Percentiles rank a stretch among this genome's conserved stretches.
phyloP scores from a whole-genome alignment of 805 yeast genomes.

The Starmerella apicola region DNA sequence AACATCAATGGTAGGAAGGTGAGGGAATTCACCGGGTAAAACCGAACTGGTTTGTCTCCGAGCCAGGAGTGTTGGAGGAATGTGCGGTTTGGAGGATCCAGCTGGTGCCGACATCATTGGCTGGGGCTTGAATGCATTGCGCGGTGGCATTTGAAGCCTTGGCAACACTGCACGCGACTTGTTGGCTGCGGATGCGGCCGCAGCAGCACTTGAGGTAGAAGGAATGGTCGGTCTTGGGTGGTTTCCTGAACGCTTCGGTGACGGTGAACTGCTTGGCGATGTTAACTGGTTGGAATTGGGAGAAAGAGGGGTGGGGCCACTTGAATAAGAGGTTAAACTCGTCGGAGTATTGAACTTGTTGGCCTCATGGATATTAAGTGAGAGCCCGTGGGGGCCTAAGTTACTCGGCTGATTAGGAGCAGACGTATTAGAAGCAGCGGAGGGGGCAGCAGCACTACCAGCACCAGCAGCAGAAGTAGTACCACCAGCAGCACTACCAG shows the following conservation, averaged over 20 bases:
- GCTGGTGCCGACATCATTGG: constrained; percentile 12
- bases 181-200: neutral
- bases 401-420: neutral
- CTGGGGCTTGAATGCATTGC: constrained; percentile 1
- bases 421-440: too few species aligned
- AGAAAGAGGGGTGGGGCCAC: neutral
- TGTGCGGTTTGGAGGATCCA: constrained; percentile 3
- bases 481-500: too few species aligned
- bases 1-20: constrained; percentile 27
- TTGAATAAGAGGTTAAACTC: too few species aligned
- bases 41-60: neutral
- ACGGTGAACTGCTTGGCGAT: constrained; percentile 10
- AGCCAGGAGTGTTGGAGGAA: constrained; percentile 1
- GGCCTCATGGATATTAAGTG: neutral
- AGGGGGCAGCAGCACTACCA: too few species aligned
- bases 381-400: neutral
- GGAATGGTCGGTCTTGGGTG: too few species aligned
- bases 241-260: constrained; percentile 12
- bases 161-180: constrained; percentile 7
- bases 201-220: too few species aligned
- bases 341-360: too few species aligned
- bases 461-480: too few species aligned
- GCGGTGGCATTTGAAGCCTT: constrained; percentile 15
- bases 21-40: constrained; percentile 21
- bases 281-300: neutral